A percentile compares a stretch with the other conserved stretches of the same genome.
Conservation (phyloP, 2,329 filamentous ascomycete genomes). For the Talaromyces rugulosus region DNA sequence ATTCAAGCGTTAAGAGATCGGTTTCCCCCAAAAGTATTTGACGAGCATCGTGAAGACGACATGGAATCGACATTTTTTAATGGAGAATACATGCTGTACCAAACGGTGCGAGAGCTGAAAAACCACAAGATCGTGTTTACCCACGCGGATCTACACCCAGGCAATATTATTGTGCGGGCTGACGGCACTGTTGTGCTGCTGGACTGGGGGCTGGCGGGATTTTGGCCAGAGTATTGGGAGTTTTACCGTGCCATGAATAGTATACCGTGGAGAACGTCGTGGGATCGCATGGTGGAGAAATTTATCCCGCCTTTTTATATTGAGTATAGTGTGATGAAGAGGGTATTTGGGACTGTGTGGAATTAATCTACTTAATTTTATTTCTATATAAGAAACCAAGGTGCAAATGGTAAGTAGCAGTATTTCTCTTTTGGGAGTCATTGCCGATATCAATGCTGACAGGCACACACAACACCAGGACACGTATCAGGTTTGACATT, state of each 20-base stretch:
- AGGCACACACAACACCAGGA: no score
- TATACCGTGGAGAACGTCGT: slow-evolving; percentile 9
- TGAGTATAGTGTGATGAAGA: slow-evolving; percentile 14
- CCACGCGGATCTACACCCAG: slow-evolving; percentile 21
- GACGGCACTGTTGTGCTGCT: slow-evolving; percentile 20
- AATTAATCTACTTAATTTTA: slow-evolving; percentile 1
- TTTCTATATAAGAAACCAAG: no score
- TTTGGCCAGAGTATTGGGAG: slow-evolving; percentile 18
- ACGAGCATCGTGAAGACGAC: slow-evolving; percentile 3
- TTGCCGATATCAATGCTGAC: no score
- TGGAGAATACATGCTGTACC: slow-evolving; percentile 15
- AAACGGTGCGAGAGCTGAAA: slow-evolving; percentile 16
- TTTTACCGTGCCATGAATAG: slow-evolving; percentile 15
- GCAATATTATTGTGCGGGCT: slow-evolving; percentile 22
- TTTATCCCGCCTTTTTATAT: slow-evolving; percentile 20
- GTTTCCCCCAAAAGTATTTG: slow-evolving; percentile 7
- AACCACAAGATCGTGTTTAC: slow-evolving; percentile 21
- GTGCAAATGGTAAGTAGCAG: no score
- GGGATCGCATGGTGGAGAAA: slow-evolving; percentile 19
- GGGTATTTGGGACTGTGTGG: slow-evolving; percentile 11
- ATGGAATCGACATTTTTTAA: slow-evolving; percentile 14
- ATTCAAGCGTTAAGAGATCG: slow-evolving; percentile 16
- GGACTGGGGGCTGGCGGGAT: slow-evolving; percentile 16
- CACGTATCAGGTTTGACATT: no score
- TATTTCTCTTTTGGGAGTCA: no score